phyloP scores from a whole-genome alignment of 116 monocot species.

The Papilionanthe hybrid region DNA sequence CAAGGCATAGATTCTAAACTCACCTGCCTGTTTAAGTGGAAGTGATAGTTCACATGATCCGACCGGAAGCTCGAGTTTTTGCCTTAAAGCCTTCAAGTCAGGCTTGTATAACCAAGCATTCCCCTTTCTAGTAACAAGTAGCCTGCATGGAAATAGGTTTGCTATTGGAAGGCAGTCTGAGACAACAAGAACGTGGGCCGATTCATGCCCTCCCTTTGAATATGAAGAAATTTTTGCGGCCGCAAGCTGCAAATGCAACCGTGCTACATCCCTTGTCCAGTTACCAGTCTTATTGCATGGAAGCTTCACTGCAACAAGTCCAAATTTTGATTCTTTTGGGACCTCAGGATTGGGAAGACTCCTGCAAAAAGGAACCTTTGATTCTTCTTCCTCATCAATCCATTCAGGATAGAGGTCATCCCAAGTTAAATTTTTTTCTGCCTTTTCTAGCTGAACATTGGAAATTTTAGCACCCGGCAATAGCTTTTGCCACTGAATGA shows the following conservation, averaged over 20 bases:
- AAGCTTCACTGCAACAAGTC: conserved; percentile 76
- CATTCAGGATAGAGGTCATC: conserved; percentile 77
- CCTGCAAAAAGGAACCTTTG: conserved; percentile 52
- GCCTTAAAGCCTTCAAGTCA: conserved; percentile 20
- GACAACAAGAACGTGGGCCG: conserved; percentile 44
- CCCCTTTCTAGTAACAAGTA: conserved; percentile 50
- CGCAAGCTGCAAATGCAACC: conserved; percentile 69
- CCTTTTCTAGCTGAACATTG: conserved; percentile 30
- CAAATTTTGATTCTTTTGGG: conserved; percentile 10
- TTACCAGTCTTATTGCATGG: conserved; percentile 44
- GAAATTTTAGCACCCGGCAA: conserved; percentile 30
- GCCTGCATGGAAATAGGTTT: conserved; percentile 63
- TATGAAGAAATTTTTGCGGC: conserved; percentile 58
- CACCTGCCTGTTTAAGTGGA: conserved; percentile 58
- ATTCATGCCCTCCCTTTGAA: conserved; percentile 6
- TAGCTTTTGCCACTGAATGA: conserved; percentile 24
- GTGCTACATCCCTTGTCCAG: conserved; percentile 75
- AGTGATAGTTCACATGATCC: conserved; percentile 74
- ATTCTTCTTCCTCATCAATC: conserved; percentile 88
- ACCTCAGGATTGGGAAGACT: conserved; percentile 37
- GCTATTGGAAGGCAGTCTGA: conserved; percentile 75
- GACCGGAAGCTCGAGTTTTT: conserved; percentile 57
- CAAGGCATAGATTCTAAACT: neutral
- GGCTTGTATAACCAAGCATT: conserved; percentile 69
- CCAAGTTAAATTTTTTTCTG: conserved; percentile 49